Percentiles rank a stretch among this genome's conserved stretches.
These are phyloP conservation scores for Tolypocladium album DNA, from an alignment of 2,329 filamentous ascomycete species.

Conservation along the genomic window DNA sequence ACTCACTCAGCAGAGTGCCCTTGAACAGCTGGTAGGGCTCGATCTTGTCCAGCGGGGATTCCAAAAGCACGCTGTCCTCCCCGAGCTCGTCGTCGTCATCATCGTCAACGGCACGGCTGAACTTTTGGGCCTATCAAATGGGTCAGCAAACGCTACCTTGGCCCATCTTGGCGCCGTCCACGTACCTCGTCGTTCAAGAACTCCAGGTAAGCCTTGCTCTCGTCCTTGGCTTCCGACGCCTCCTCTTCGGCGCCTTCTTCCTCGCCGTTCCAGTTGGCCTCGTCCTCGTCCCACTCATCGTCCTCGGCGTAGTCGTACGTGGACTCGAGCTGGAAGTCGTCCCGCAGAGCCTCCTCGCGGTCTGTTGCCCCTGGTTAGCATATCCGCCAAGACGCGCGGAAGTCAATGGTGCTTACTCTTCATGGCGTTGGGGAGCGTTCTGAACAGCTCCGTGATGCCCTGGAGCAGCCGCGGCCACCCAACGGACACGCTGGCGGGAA, in stretches of 20 bases:
- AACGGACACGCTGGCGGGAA: constrained; percentile 85
- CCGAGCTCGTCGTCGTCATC: constrained; percentile 80
- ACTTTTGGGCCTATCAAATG: constrained; percentile 60
- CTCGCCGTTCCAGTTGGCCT: constrained; percentile 69
- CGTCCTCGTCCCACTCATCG: constrained; percentile 75
- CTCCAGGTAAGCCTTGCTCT: constrained; percentile 88
- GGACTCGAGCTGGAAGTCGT: constrained; percentile 67
- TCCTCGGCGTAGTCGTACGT: constrained; percentile 58
- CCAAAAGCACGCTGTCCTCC: constrained; percentile 84
- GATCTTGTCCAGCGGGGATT: constrained; percentile 89
- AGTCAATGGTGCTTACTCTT: constrained; percentile 52
- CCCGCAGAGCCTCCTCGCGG: constrained; percentile 83
- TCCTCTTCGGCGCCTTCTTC: constrained; percentile 60
- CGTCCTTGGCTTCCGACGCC: constrained; percentile 62
- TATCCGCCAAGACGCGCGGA: neutral
- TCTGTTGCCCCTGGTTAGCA: constrained; percentile 36
- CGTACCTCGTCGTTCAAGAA: constrained; percentile 85
- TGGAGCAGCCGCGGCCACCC: constrained; percentile 88
- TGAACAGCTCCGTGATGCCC: constrained; percentile 85
- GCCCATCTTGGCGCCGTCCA: neutral
- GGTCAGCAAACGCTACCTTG: neutral
- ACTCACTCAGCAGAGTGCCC: constrained; percentile 69
- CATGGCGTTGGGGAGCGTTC: constrained; percentile 75
- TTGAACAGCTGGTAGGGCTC: constrained; percentile 92
- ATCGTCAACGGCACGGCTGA: constrained; percentile 56